These are phyloP conservation scores for Auricularia cornea DNA, from an alignment of 768 basidiomycete species.

Conservation along the genomic window DNA sequence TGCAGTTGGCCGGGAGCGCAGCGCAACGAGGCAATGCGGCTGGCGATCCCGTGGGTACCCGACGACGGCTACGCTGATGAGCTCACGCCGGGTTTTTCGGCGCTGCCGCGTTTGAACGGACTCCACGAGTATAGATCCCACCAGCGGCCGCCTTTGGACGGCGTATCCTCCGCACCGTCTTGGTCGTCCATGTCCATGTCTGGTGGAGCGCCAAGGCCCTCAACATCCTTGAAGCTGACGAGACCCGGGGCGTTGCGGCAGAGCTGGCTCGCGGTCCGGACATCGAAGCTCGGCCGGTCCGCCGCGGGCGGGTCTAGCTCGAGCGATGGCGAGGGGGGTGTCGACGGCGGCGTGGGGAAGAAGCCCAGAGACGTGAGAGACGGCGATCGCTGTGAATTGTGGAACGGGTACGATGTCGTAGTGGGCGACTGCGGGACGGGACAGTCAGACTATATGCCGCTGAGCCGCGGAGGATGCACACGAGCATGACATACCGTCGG, in stretches of 20 bases:
- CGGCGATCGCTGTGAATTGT: neutral
- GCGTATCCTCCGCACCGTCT: constrained; percentile 10
- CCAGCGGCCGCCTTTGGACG: neutral
- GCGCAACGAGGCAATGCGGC: neutral
- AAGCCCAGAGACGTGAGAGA: neutral
- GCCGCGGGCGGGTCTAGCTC: neutral
- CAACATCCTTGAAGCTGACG: constrained; percentile 56
- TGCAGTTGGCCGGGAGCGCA: no score
- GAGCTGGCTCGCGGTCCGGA: constrained; percentile 49
- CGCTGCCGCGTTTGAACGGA: neutral
- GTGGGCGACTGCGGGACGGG: neutral
- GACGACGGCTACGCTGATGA: neutral
- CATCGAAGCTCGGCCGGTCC: constrained; percentile 45
- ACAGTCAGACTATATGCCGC: no score
- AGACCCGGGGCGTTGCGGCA: constrained; percentile 53
- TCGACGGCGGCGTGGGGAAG: neutral
- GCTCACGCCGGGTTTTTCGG: neutral
- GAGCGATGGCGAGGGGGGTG: neutral
- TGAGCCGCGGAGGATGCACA: no score
- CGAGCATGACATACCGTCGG: neutral
- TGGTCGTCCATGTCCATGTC: constrained; percentile 21
- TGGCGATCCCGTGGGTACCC: neutral
- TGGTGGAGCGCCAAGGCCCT: constrained; percentile 57
- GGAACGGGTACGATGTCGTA: neutral
- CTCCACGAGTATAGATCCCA: neutral